A percentile compares a stretch with the other conserved stretches of the same genome.
These are phyloP conservation scores for Singerocomus inundabilis DNA, from an alignment of 1,284 basidiomycete genomes.

Conservation along the genomic window DNA sequence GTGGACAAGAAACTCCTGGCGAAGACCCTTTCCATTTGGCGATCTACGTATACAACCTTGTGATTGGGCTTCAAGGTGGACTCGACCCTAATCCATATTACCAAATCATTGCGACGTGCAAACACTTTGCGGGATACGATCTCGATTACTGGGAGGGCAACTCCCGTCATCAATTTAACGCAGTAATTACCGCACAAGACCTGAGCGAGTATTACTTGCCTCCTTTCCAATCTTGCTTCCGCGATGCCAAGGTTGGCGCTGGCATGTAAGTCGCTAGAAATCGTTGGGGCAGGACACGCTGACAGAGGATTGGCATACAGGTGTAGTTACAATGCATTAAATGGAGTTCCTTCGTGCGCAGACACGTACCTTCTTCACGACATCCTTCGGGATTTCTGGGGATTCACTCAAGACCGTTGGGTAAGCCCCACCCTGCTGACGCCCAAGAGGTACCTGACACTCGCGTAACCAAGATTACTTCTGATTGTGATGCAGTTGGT, in stretches of 20 bases:
- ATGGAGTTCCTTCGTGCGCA: constrained; percentile 55
- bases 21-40: constrained; percentile 55
- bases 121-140: constrained; percentile 59
- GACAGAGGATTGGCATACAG: constrained; percentile 1
- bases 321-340: constrained; percentile 60
- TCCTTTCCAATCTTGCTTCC: constrained; percentile 54
- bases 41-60: constrained; percentile 52
- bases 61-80: constrained; percentile 55
- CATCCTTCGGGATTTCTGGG: constrained; percentile 51
- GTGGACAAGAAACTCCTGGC: constrained; percentile 59
- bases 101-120: constrained; percentile 55
- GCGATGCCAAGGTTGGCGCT: constrained; percentile 55
- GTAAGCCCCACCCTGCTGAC: constrained; percentile 36
- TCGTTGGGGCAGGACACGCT: neutral
- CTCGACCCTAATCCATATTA: constrained; percentile 49
- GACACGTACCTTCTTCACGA: constrained; percentile 50
- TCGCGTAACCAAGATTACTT: constrained; percentile 3
- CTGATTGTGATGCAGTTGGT: constrained; percentile 38
- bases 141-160: constrained; percentile 47
- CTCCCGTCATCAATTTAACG: constrained; percentile 48
- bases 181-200: constrained; percentile 53
- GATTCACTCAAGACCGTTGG: constrained; percentile 50
- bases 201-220: constrained; percentile 55
- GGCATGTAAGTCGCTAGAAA: constrained; percentile 39
- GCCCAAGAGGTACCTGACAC: neutral